These are phyloP conservation scores for Saksenaea oblongispora DNA, from an alignment of 371 early-diverging fungal species.

Conservation along the genomic window DNA sequence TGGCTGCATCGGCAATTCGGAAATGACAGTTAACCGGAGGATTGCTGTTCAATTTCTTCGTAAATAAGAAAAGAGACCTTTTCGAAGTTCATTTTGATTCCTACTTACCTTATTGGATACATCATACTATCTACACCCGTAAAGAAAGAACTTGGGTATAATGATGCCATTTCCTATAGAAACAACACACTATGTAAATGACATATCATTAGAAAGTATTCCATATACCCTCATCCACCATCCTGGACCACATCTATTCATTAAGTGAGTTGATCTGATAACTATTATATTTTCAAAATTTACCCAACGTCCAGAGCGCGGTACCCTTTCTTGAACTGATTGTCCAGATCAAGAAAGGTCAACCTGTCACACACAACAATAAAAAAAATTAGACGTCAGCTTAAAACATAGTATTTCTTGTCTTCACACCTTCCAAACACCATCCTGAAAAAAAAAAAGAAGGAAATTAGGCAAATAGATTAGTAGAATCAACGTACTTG, in stretches of 20 bases:
- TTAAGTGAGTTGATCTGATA: background rate
- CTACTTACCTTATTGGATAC: conserved; percentile 35
- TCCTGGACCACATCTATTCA: conserved; percentile 31
- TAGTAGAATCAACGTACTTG: conserved; percentile 14
- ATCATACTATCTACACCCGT: conserved; percentile 37
- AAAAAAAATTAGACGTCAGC: background rate
- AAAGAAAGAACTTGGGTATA: conserved; percentile 43
- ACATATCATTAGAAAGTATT: too few relatives aligned
- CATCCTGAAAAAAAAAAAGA: conserved; percentile 6
- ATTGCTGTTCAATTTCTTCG: conserved; percentile 9
- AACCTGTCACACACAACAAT: background rate
- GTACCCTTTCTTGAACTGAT: conserved; percentile 21
- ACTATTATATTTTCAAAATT: background rate
- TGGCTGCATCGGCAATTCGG: conserved; percentile 24
- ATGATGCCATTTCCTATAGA: conserved; percentile 35
- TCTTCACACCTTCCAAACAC: conserved; percentile 15
- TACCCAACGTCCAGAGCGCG: conserved; percentile 31
- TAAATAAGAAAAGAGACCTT: background rate
- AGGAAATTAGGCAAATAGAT: background rate
- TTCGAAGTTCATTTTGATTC: background rate
- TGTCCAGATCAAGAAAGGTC: conserved; percentile 9
- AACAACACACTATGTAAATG: background rate
- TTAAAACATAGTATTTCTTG: background rate
- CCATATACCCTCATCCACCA: conserved; percentile 34
- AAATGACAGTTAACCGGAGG: conserved; percentile 47